Base-by-base conservation (phyloP, 2,329 filamentous ascomycete species). In the Endocalyx cinctus region DNA sequence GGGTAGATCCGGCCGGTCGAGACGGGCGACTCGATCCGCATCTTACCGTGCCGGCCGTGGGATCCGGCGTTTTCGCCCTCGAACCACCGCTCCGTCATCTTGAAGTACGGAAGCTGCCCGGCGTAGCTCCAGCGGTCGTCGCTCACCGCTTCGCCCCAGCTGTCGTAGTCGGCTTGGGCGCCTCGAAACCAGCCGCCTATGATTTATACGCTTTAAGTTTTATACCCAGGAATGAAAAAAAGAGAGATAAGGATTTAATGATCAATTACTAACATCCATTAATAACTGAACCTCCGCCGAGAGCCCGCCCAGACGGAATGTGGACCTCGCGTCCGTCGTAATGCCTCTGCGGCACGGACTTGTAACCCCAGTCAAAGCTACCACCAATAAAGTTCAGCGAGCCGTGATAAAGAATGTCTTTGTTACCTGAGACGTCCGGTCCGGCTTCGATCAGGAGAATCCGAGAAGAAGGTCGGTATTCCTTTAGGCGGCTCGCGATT, bases 71-170 rank as follows among this genome's bases (percentile, higher is more conserved):
- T 34, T 4, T 37, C 25, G 19, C 16, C n/a, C 13, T 38, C 37
- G 15, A 33, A 46, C 44, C 44, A 49, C 16, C 31, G 46, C 41
- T 64, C 62, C 0, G 50, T 46, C 37, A 52, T 59, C 27, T 50
- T 48, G 37, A 65, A 59, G 39, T 67, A 72, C 3, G 58, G 59
- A 10, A 64, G 50, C 29, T 69, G 55, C 7, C 52, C 52, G 1
- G 61, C 48, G 28, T 60, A 66, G 31, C 56, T 57, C 58, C 66
- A 72, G 13, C 51, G 43, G 4, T 51, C 22, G 36, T 71, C 66
- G 12, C 28, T 10, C 30, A 46, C 31, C 31, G 45, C 14, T 27
- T 50, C 20, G 2, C 58, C 64, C 68, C 66, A 70, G 34, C 54
- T 50, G 29, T 69, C 55, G 38, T 62, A 70, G 38, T 69, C 65